Base-by-base conservation (phyloP, 2,329 filamentous ascomycete species). In the Colletotrichum cereale region DNA sequence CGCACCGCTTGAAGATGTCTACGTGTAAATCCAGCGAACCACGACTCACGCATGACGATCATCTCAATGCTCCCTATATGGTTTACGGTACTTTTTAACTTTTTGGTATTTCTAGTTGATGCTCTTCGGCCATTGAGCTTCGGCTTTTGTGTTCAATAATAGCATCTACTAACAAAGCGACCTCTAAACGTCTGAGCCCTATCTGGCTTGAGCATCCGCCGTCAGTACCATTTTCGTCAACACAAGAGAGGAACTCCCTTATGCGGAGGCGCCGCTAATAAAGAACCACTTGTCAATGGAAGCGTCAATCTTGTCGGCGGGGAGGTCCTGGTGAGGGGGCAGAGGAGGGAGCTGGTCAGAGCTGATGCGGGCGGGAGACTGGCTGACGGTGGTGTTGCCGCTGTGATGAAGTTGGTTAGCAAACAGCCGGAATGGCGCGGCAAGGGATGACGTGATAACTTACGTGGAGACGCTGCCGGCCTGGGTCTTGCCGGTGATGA, bases 241-340 rank as follows among this genome's bases (percentile, higher is more conserved):
- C 44, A 52, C 64, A 44, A 44, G 29, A 42, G 58, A 21, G 24
- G 44, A 34, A 21, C 21, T 31, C 50, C 58, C 78, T 86, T 93
- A 96, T 78, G 92, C 88, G 78, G 95, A 94, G 81, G 96, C 96
- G 84, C 96, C 96, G 83, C 95, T 97, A 86, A 99, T 99, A 91
- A 98, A 99, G 93, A 99, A 99, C 96, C 96, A 99, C 91, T 99
- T 99, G 91, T 99, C 96, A 81, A 98, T 97, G 85, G 92, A 97
- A 82, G 91, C 89, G 82, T 99, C 96, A 78, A 99, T 97, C 80
- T 96, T 95, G 76, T 92, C 96, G 73, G 96, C 91, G 67, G 89
- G 82, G 71, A 97, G 87, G 80, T 97, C 92, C 90, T 98, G 89
- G 85, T 93, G 87, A 75, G 89, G 80, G 73, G 95, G 94, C 76